Base-by-base conservation (phyloP, 1,139 yeast species). In the Spathaspora jeffriesii region DNA sequence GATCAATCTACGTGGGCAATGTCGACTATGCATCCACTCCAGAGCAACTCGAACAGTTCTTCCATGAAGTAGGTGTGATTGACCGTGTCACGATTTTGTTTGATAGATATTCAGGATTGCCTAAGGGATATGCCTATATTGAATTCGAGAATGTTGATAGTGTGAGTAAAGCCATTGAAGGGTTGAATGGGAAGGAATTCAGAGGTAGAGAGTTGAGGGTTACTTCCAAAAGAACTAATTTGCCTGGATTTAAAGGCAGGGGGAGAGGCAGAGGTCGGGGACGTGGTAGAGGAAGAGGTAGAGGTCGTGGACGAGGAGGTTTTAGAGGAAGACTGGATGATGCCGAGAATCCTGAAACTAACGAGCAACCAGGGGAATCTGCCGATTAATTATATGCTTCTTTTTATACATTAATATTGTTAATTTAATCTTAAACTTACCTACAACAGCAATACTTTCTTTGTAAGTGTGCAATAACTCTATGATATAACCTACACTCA, bases 41-140 rank as follows among this genome's bases (percentile, higher is more conserved):
- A 0, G 74, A 67, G 45, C 76, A 70, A 55, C 64, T 73, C 55
- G 78, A 73, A 50, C 59, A 59, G 38, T 65, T 70, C 43, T 73
- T 73, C 61, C 62, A 59, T 46, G 53, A 44, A 4, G 69, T 58
- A 20, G 79, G 78, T 0, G 60, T 58, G 8, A 65, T 73, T 51
- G 71, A 68, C 50, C 54, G 76, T 46, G 66, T 74, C 11, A 73
- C 78, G 17, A 70, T 74, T 38, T 61, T 72, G 49, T 68, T 71
- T 47, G 75, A 73, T 53, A 62, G 64, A 46, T 63, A 50, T 53
- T 59, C 71, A 3, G 76, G 78, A 2, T 59, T 65, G 36, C 75
- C 78, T 5, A 74, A 72, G 55, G 79, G 79, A n/a, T 71, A 70
- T 49, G 79, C 79, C 4, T 73, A 73, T 49, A 64, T 74, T 47